Conservation (phyloP, 2,329 filamentous ascomycete species). For the Ceratocystis diversiconidia region DNA sequence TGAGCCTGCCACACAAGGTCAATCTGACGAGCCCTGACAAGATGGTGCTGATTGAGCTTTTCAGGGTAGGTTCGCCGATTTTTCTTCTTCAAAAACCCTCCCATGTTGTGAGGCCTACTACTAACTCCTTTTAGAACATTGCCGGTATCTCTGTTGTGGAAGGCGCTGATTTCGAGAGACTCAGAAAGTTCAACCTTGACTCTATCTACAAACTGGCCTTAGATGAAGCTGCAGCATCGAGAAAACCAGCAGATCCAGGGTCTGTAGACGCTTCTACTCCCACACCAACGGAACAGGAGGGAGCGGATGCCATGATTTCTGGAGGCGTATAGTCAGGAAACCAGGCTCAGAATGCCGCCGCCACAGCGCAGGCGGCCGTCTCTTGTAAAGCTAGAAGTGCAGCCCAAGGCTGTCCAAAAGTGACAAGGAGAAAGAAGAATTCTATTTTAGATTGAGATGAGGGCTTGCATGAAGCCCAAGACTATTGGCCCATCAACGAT, state of each 20-base stretch:
- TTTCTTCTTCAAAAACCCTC: background rate
- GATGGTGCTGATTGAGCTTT: conserved; percentile 66
- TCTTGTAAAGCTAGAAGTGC: no score
- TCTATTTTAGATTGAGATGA: no score
- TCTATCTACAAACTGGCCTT: conserved; percentile 45
- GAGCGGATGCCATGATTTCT: background rate
- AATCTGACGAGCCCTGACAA: conserved; percentile 65
- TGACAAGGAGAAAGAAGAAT: no score
- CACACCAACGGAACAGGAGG: background rate
- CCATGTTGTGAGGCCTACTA: background rate
- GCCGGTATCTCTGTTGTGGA: conserved; percentile 70
- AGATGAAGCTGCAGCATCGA: conserved; percentile 2
- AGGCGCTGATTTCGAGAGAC: conserved; percentile 50
- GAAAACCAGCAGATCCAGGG: background rate
- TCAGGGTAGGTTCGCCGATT: conserved; percentile 24
- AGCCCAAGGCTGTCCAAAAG: no score
- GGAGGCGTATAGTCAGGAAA: background rate
- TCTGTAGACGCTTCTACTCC: background rate
- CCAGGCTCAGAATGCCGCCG: background rate
- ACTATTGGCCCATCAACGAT: no score
- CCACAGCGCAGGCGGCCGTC: no score
- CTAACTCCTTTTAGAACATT: conserved; percentile 40
- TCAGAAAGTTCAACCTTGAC: conserved; percentile 66
- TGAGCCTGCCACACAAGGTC: conserved; percentile 57
- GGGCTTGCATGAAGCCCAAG: no score